Conservation (phyloP, 441 rosid genomes). For the Adansonia madagascariensis region DNA sequence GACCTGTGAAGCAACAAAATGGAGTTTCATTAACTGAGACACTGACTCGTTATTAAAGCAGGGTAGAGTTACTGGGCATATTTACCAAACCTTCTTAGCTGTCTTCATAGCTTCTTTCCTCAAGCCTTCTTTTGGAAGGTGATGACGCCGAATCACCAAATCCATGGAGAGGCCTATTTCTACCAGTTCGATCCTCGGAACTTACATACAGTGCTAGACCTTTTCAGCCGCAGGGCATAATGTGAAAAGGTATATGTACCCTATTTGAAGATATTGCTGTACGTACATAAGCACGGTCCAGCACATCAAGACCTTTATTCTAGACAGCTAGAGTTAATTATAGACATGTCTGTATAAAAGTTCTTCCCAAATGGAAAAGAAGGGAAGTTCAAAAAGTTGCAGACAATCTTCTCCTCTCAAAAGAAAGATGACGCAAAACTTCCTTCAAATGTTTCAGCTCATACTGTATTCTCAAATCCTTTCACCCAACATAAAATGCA, state of each 20-base stretch:
- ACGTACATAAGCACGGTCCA: conserved; percentile 80
- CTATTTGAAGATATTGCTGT: conserved; percentile 72
- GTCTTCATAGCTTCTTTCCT: conserved; percentile 85
- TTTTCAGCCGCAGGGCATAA: conserved; percentile 81
- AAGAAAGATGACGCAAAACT: conserved; percentile 65
- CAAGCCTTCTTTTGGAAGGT: conserved; percentile 76
- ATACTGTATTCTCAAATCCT: conserved; percentile 72
- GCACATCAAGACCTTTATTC: conserved; percentile 74
- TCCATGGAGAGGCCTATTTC: not conserved
- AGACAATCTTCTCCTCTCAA: conserved; percentile 78
- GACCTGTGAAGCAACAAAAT: conserved; percentile 45
- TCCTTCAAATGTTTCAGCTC: conserved; percentile 88
- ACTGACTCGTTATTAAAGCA: not conserved
- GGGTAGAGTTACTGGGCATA: not conserved
- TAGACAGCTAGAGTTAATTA: conserved; percentile 67
- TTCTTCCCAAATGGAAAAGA: conserved; percentile 13
- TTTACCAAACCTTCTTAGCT: conserved; percentile 63
- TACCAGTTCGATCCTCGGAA: conserved; percentile 88
- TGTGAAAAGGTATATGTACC: conserved; percentile 60
- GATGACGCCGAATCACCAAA: conserved; percentile 44
- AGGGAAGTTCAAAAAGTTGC: not conserved
- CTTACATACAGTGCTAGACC: conserved; percentile 63
- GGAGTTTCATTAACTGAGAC: conserved; percentile 21
- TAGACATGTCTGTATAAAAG: conserved; percentile 8
- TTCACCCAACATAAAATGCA: conserved; percentile 60